Percentiles rank a stretch among this genome's conserved stretches.
These are phyloP conservation scores for Saraca asoca DNA, from an alignment of 331 rosid species.

Conservation along the genomic window DNA sequence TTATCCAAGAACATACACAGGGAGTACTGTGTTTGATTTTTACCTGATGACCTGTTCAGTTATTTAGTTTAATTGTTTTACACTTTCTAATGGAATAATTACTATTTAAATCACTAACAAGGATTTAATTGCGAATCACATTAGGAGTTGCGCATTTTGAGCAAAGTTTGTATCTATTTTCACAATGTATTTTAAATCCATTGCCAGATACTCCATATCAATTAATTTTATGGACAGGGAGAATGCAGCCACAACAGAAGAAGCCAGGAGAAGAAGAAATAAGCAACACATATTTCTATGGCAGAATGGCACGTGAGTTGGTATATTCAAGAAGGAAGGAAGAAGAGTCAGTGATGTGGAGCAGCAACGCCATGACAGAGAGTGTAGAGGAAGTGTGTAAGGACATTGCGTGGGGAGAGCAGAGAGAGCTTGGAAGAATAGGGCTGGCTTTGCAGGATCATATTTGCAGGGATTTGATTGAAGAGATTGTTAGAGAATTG, in stretches of 20 bases:
- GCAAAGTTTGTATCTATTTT: too few relatives aligned
- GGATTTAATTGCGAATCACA: too few relatives aligned
- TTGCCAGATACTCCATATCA: too few relatives aligned
- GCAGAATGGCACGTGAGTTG: slow-evolving; percentile 38
- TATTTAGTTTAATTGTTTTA: too few relatives aligned
- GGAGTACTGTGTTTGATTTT: too few relatives aligned
- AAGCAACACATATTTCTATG: slow-evolving; percentile 38
- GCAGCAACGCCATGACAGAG: slow-evolving; percentile 53
- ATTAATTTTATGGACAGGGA: slow-evolving; percentile 51
- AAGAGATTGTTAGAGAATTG: slow-evolving; percentile 68
- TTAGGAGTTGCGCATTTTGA: too few relatives aligned
- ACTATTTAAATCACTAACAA: too few relatives aligned
- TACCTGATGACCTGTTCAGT: too few relatives aligned
- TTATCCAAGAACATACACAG: too few relatives aligned
- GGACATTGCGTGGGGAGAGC: slow-evolving; percentile 79
- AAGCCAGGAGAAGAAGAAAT: slow-evolving; percentile 54
- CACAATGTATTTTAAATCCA: too few relatives aligned
- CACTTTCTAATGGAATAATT: too few relatives aligned
- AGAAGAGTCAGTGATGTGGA: slow-evolving; percentile 36
- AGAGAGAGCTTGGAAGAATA: slow-evolving; percentile 71
- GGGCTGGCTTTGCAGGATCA: slow-evolving; percentile 76
- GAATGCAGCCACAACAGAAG: slow-evolving; percentile 49
- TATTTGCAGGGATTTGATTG: slow-evolving; percentile 72
- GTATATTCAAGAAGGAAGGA: slow-evolving; percentile 24
- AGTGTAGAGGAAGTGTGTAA: slow-evolving; percentile 66